Evolutionary conservation across 2,329 filamentous ascomycete genomes (phyloP).

Genomic region (Neofusicoccum parvum): DNA sequence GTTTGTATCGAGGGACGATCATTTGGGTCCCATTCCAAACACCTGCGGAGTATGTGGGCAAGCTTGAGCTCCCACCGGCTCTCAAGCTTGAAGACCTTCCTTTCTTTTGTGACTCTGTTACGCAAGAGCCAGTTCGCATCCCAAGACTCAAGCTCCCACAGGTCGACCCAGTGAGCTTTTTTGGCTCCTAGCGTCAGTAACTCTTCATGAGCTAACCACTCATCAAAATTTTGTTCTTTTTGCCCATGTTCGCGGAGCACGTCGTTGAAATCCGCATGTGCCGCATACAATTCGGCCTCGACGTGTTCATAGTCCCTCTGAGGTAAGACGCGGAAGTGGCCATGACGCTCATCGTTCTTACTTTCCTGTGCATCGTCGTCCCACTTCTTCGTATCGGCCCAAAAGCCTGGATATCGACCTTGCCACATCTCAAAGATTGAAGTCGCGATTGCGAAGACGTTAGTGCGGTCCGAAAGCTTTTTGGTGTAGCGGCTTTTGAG

Average conservation of each 20-base stretch:
- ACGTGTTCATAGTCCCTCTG: too few species aligned
- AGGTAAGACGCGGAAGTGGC: too few species aligned
- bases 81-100: too few species aligned
- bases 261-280: too few species aligned
- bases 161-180: neutral
- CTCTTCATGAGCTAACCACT: too few species aligned
- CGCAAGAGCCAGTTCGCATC: neutral
- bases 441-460: neutral
- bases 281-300: too few species aligned
- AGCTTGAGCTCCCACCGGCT: neutral
- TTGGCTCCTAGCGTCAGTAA: neutral
- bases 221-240: too few species aligned
- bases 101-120: neutral
- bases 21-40: neutral
- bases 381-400: neutral
- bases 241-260: too few species aligned
- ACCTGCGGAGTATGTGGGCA: neutral
- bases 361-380: neutral
- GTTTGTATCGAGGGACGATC: neutral
- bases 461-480: constrained; percentile 2
- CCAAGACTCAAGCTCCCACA: constrained; percentile 1
- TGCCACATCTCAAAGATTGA: neutral
- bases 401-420: neutral
- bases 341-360: neutral
- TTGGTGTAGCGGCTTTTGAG: neutral